A percentile compares a stretch with the other conserved stretches of the same genome.
phyloP scores from a whole-genome alignment of 202 grass and related monocot species.

The Carex sylvatica region DNA sequence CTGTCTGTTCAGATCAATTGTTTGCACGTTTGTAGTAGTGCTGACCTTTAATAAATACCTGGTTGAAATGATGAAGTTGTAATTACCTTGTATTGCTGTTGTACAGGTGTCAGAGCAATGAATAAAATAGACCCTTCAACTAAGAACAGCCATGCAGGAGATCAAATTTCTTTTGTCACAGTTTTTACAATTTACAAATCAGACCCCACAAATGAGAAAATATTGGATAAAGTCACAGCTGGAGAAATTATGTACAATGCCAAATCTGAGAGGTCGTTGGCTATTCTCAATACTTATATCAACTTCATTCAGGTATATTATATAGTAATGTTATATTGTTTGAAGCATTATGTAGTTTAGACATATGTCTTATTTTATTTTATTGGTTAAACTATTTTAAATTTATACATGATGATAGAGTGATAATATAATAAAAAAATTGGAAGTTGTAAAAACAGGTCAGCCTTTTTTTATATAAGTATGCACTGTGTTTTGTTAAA shows the following conservation, averaged over 20 bases:
- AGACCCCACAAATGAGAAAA: slow-evolving; percentile 34
- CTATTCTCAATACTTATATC: slow-evolving; percentile 57
- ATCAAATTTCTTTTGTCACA: slow-evolving; percentile 69
- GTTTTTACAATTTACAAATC: slow-evolving; percentile 69
- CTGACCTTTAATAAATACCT: not conserved
- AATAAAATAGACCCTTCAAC: slow-evolving; percentile 45
- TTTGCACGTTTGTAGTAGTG: not conserved
- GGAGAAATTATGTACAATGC: slow-evolving; percentile 54
- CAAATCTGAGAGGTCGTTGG: slow-evolving; percentile 64
- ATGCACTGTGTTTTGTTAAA: not conserved
- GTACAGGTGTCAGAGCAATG: slow-evolving; percentile 63
- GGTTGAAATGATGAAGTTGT: slow-evolving; percentile 3
- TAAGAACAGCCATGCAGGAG: slow-evolving; percentile 35
- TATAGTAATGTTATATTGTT: not conserved
- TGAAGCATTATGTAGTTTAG: not conserved
- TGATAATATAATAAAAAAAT: not conserved
- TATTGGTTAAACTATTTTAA: not conserved
- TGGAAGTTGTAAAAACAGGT: not conserved
- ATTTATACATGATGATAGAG: not conserved
- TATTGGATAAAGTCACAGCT: slow-evolving; percentile 53
- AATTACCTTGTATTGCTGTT: not conserved
- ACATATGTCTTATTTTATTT: not conserved
- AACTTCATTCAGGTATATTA: slow-evolving; percentile 72
- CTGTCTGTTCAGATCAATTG: not conserved
- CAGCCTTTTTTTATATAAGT: not conserved